These are phyloP conservation scores for Pharus latifolius DNA, from an alignment of 176 grass and related monocot species.

Conservation along the genomic window DNA sequence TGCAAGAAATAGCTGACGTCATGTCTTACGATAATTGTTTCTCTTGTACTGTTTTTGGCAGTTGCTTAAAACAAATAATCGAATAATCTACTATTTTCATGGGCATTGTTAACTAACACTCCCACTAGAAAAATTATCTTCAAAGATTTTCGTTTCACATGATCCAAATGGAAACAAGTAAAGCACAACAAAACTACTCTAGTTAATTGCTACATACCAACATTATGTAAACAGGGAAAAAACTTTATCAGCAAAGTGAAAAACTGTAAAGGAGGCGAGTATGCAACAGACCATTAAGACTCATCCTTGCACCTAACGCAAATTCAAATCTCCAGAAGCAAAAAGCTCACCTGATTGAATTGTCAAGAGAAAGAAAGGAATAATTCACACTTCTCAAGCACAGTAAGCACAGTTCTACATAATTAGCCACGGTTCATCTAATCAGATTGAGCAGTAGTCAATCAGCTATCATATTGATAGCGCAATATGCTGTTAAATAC, in stretches of 20 bases:
- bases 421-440: background rate
- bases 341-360: background rate
- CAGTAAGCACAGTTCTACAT: background rate
- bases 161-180: background rate
- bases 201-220: background rate
- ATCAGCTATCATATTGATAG: background rate
- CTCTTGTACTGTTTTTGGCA: background rate
- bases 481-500: background rate
- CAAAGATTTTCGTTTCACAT: background rate
- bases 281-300: background rate
- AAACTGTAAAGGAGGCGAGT: background rate
- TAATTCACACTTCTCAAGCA: background rate
- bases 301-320: background rate
- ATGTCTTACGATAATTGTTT: background rate
- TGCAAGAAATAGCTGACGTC: background rate
- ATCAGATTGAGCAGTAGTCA: background rate
- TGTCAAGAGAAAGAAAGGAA: background rate
- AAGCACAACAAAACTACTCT: background rate
- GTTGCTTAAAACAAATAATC: background rate
- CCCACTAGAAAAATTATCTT: too few relatives aligned
- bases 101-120: background rate
- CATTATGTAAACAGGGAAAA: background rate
- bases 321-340: background rate
- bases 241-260: background rate
- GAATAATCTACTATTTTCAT: background rate